Conservation (phyloP, 257 asterid species). For the Gentiana macrophylla region DNA sequence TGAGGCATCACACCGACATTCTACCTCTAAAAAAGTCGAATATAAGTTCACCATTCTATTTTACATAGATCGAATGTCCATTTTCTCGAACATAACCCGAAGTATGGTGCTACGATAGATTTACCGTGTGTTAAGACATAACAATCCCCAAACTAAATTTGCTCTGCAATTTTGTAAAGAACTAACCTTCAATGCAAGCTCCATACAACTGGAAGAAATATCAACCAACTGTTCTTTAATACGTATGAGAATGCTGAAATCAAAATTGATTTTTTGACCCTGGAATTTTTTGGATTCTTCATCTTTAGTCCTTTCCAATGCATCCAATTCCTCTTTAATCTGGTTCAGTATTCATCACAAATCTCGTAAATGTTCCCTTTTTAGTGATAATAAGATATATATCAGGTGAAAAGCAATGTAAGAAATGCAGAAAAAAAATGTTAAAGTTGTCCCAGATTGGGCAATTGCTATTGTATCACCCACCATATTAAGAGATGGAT, state of each 20-base stretch:
- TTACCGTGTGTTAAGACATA: too few relatives aligned
- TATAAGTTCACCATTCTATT: too few relatives aligned
- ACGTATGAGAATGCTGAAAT: conserved; percentile 57
- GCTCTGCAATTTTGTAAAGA: too few relatives aligned
- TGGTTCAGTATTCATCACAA: conserved; percentile 7
- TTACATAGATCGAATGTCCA: too few relatives aligned
- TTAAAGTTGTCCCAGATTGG: too few relatives aligned
- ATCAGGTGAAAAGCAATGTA: not conserved
- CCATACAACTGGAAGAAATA: conserved; percentile 81
- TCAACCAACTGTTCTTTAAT: conserved; percentile 80
- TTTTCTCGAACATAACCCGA: too few relatives aligned
- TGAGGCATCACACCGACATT: too few relatives aligned
- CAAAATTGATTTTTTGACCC: conserved; percentile 67
- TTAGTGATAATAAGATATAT: not conserved
- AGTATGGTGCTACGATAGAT: too few relatives aligned
- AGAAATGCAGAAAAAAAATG: not conserved
- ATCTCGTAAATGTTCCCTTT: not conserved
- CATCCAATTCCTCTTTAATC: conserved; percentile 73
- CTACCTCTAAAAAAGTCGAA: too few relatives aligned
- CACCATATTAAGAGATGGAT: too few relatives aligned
- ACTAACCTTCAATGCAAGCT: conserved; percentile 74
- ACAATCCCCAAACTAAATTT: too few relatives aligned
- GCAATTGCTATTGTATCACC: too few relatives aligned
- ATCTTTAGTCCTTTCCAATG: conserved; percentile 67
- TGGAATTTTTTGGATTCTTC: conserved; percentile 64